Conservation (phyloP, 148 eudicot genomes). For the Vaccinium vitisidaea region DNA sequence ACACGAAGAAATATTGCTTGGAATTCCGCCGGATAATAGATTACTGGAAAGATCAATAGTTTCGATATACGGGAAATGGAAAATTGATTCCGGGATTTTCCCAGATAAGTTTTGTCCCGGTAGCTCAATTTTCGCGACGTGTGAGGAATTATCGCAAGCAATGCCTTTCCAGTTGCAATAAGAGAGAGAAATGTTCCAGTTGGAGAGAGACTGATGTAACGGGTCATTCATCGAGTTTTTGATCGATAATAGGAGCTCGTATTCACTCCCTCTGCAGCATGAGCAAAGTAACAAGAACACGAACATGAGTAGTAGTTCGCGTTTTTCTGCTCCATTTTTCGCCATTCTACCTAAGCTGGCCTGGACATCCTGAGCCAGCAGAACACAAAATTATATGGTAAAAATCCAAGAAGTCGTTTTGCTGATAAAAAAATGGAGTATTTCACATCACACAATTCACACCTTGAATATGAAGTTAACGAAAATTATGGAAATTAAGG, state of each 20-base stretch:
- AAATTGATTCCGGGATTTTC: slow-evolving; percentile 42
- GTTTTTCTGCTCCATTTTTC: slow-evolving; percentile 2
- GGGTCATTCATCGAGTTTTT: slow-evolving; percentile 61
- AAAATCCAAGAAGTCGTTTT: not conserved
- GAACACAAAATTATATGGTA: not conserved
- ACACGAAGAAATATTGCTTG: slow-evolving; percentile 34
- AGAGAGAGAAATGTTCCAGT: slow-evolving; percentile 55
- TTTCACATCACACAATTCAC: slow-evolving; percentile 19
- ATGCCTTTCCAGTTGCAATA: slow-evolving; percentile 68
- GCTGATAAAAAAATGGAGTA: not conserved
- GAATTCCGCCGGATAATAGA: slow-evolving; percentile 55
- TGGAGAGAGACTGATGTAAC: slow-evolving; percentile 43
- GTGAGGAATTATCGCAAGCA: slow-evolving; percentile 44
- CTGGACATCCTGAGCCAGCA: not conserved
- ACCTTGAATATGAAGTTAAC: slow-evolving; percentile 15
- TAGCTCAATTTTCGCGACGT: slow-evolving; percentile 49
- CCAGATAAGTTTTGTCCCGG: slow-evolving; percentile 65
- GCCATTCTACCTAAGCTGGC: slow-evolving; percentile 16
- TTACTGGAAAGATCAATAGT: slow-evolving; percentile 64
- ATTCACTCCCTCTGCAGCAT: slow-evolving; percentile 36
- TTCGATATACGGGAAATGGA: slow-evolving; percentile 40
- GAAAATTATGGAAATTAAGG: too few species aligned
- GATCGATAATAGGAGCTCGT: slow-evolving; percentile 47
- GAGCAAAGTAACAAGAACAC: slow-evolving; percentile 16
- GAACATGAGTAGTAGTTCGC: slow-evolving; percentile 9